These are phyloP conservation scores for Termitomyces sp. DNA, from an alignment of 768 basidiomycete genomes.

Conservation along the genomic window DNA sequence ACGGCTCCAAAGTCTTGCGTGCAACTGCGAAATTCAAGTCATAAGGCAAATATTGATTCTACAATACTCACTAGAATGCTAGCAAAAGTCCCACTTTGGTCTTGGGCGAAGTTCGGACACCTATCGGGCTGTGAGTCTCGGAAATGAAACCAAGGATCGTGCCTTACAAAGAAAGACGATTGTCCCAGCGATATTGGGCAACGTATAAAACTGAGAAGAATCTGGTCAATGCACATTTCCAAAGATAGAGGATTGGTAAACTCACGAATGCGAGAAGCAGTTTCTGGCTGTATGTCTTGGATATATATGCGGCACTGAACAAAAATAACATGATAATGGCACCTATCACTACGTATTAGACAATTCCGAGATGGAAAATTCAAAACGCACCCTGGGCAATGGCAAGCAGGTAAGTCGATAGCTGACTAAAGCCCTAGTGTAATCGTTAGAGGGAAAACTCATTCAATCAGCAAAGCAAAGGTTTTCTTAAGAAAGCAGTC, in stretches of 20 bases:
- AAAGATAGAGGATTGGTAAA: neutral
- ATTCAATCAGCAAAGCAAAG: neutral
- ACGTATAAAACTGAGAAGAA: conserved; percentile 31
- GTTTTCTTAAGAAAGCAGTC: conserved; percentile 32
- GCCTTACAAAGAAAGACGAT: conserved; percentile 37
- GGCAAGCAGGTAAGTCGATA: conserved; percentile 49
- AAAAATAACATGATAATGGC: conserved; percentile 37
- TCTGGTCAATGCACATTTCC: neutral
- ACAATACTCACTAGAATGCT: conserved; percentile 38
- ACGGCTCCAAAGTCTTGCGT: conserved; percentile 43
- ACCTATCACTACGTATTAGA: conserved; percentile 18
- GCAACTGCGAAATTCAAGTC: conserved; percentile 22
- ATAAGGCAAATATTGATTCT: neutral
- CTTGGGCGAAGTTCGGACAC: conserved; percentile 30
- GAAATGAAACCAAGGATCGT: neutral
- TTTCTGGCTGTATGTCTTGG: conserved; percentile 37
- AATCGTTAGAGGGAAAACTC: neutral
- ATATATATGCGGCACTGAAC: conserved; percentile 36
- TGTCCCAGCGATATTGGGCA: conserved; percentile 44
- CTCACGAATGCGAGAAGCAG: conserved; percentile 37
- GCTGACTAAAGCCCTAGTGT: conserved; percentile 35
- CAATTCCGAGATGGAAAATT: conserved; percentile 3
- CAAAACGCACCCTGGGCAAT: conserved; percentile 31
- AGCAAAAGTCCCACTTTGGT: conserved; percentile 42
- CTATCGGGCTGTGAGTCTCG: conserved; percentile 8